Base-by-base conservation (phyloP, 495 filamentous ascomycete species). In the Penicillium verhagenii region DNA sequence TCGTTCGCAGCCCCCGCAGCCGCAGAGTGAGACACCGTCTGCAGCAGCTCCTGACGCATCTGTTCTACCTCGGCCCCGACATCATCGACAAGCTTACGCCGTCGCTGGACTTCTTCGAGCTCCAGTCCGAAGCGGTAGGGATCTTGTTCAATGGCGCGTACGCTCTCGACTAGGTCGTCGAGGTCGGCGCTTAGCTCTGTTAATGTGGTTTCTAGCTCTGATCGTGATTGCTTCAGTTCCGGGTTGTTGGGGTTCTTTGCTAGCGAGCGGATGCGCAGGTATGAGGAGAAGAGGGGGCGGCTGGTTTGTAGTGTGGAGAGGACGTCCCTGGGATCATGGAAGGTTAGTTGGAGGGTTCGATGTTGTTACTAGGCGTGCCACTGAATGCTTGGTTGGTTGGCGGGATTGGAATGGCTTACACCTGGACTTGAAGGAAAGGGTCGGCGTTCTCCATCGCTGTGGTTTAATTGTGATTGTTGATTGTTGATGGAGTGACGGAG, bases 371-470 rank as follows among this genome's bases (percentile, higher is more conserved):
- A 6, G 42, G 6, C 2, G 13, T 18, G 37, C 0, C 28, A 19
- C 24, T 24, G n/a, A 23, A n/a, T 44, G 31, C 25, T 1, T 11
- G 11, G 14, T 20, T 47, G 19, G 18, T 7, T 21, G 6, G 2
- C n/a, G 1, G n/a, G 28, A 24, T 43, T 10, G 16, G 26, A 13
- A 18, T 21, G 1, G 18, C 82, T 63, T 74, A 92, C 90, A 87
- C 82, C 76, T 96, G 92, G 62, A 95, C 92, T 71, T 95, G 89
- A 72, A 95, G 87, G 79, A 96, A 97, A 23, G 92, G 92, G 64
- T 97, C 92, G 66, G 86, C 76, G 67, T 90, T 81, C 58, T 82
- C 84, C 39, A 83, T 89, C 47, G 81, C 53, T 66, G 47, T 46
- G 52, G 37, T 58, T 18, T 45, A n/a, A 24, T 26, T n/a, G 42